Evolutionary conservation across 306 rosid genomes (phyloP), one percentile per base, ranked within the genome.

Genomic region (Leucaena leucocephala): DNA sequence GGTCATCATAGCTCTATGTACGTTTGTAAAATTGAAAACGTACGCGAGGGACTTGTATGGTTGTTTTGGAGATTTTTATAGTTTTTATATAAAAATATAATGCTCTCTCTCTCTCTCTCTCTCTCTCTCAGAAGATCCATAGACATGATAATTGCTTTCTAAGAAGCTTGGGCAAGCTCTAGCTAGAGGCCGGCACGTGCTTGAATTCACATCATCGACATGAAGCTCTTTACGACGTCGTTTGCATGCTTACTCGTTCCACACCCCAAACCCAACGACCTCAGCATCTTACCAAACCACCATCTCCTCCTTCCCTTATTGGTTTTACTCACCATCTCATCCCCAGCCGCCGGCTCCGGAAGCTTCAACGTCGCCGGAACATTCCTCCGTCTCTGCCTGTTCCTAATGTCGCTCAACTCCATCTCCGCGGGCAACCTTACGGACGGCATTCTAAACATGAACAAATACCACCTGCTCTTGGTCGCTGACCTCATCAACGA

Each of bases 401-500:
- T 68, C 75, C 80, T 88, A 3, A 94, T 91, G 73, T 92, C 93
- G 17, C 85, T 65, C 62, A 92, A 80, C 44, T 88, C 87, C 95
- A 94, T 89, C 87, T 87, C 90, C 9, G 78, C 71, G 7, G 84
- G 88, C 34, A 86, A 54, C 75, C 72, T 71, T 61, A 48, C 75
- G 1, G 88, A 52, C 85, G 86, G 36, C 86, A 90, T 84, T 52
- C 97, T 94, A 70, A 94, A 92, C 86, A 88, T 39, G 2, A 85
- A 86, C 84, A 92, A 49, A 77, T 78, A 81, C 98, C 97, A 92
- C 35, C 88, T 82, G 7, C 92, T 85, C 76, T 88, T 90, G 34
- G 83, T 76, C 0, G 83, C 46, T 7, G 89, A 67, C 45, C 89
- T 78, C 55, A 89, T 15, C 45, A 88, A 19, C 2, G 94, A 76